phyloP scores from a whole-genome alignment of 1,284 basidiomycete genomes.

The Kwoniella shivajii region DNA sequence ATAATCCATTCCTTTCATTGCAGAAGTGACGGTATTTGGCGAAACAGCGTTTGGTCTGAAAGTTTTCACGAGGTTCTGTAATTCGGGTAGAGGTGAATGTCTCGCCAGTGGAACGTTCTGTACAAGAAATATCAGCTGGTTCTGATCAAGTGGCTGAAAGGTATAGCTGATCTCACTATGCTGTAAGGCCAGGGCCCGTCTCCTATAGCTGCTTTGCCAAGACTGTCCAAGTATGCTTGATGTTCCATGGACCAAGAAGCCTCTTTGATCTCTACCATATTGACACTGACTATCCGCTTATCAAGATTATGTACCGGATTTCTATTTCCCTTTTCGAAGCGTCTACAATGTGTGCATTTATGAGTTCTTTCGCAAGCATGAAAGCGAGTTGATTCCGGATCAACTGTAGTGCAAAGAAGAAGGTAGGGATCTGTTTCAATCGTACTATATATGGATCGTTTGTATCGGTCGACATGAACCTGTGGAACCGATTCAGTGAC shows the following conservation, averaged over 20 bases:
- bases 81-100: constrained; percentile 82
- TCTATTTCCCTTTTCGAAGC: constrained; percentile 18
- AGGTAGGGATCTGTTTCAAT: constrained; percentile 65
- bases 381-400: constrained; percentile 69
- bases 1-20: constrained; percentile 68
- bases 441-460: constrained; percentile 66
- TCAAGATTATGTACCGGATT: constrained; percentile 24
- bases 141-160: no score
- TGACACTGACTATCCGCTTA: constrained; percentile 38
- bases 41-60: constrained; percentile 74
- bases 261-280: constrained; percentile 59
- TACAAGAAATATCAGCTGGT: no score
- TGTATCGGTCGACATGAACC: constrained; percentile 90
- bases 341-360: constrained; percentile 61
- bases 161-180: constrained; percentile 43
- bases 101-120: constrained; percentile 80
- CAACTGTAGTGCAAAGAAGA: constrained; percentile 64
- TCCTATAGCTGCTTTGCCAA: constrained; percentile 32
- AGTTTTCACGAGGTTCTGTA: constrained; percentile 72
- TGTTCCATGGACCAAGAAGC: constrained; percentile 51
- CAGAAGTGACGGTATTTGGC: constrained; percentile 74
- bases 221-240: constrained; percentile 19
- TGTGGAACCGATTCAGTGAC: constrained; percentile 41
- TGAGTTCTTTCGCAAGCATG: constrained; percentile 86
- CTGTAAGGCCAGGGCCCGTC: constrained; percentile 40